phyloP scores from a whole-genome alignment of 306 rosid genomes.

The Sechiopsis laciniata region DNA sequence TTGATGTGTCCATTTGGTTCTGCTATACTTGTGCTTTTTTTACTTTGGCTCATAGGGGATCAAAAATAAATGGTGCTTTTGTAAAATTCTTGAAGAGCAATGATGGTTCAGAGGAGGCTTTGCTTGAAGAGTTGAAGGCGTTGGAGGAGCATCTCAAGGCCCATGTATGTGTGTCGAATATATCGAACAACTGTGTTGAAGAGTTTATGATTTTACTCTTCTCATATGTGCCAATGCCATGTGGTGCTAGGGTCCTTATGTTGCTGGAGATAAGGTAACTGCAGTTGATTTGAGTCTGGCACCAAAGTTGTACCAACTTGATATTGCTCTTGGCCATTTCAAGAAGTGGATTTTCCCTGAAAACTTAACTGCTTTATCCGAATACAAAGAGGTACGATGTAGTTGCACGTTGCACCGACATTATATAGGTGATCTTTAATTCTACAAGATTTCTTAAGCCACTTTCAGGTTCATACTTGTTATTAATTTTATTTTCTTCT shows the following conservation, averaged over 20 bases:
- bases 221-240: slow-evolving; percentile 22
- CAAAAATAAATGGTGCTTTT: slow-evolving; percentile 61
- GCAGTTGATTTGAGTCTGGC: slow-evolving; percentile 88
- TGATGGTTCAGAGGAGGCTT: slow-evolving; percentile 81
- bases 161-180: slow-evolving; percentile 42
- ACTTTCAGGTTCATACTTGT: not conserved
- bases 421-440: not conserved
- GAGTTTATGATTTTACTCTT: not conserved
- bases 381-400: slow-evolving; percentile 43
- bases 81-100: slow-evolving; percentile 65
- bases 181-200: not conserved
- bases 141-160: slow-evolving; percentile 76
- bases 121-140: slow-evolving; percentile 64
- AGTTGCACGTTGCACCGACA: not conserved
- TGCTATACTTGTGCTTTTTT: not conserved
- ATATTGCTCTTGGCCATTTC: slow-evolving; percentile 67
- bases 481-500: not conserved
- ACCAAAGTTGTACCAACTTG: slow-evolving; percentile 79
- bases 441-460: not conserved
- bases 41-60: slow-evolving; percentile 47
- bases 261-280: slow-evolving; percentile 76
- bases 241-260: slow-evolving; percentile 63
- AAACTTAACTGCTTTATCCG: slow-evolving; percentile 39
- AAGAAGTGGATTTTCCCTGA: slow-evolving; percentile 78
- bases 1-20: slow-evolving; percentile 1